These are phyloP conservation scores for Paxillus involutus DNA, from an alignment of 768 basidiomycete genomes.

Conservation along the genomic window DNA sequence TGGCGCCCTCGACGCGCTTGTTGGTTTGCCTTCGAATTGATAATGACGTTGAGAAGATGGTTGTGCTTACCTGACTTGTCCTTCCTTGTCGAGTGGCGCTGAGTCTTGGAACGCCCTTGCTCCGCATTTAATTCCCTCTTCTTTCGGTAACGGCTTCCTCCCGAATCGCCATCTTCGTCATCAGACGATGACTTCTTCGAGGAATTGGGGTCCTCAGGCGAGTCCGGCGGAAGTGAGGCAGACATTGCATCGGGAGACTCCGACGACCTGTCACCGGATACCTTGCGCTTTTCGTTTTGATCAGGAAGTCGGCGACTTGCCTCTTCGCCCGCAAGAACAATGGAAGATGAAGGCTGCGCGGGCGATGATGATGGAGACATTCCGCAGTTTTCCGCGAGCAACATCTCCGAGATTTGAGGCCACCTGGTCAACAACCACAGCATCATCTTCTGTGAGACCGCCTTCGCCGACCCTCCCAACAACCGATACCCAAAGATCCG, in stretches of 20 bases:
- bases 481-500: constrained; percentile 45
- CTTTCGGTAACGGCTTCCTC: constrained; percentile 17
- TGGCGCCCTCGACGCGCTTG: constrained; percentile 2
- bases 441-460: constrained; percentile 29
- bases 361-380: constrained; percentile 16
- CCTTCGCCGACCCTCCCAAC: constrained; percentile 33
- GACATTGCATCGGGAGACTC: background rate
- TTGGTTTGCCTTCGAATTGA: constrained; percentile 4
- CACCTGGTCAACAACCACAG: constrained; percentile 33
- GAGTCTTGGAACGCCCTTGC: background rate
- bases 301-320: background rate
- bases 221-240: constrained; percentile 17
- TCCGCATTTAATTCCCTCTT: constrained; percentile 15
- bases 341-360: background rate
- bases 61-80: background rate
- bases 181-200: constrained; percentile 9
- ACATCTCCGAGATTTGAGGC: constrained; percentile 23
- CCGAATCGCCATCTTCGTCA: constrained; percentile 15
- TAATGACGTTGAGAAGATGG: no score
- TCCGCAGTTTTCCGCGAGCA: constrained; percentile 28
- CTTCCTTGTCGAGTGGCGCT: background rate
- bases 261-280: constrained; percentile 1
- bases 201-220: constrained; percentile 9
- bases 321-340: background rate
- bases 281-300: constrained; percentile 17